A percentile compares a stretch with the other conserved stretches of the same genome.
phyloP scores from a whole-genome alignment of 192 early-diverging fungal genomes.

The Coemansia sp. region DNA sequence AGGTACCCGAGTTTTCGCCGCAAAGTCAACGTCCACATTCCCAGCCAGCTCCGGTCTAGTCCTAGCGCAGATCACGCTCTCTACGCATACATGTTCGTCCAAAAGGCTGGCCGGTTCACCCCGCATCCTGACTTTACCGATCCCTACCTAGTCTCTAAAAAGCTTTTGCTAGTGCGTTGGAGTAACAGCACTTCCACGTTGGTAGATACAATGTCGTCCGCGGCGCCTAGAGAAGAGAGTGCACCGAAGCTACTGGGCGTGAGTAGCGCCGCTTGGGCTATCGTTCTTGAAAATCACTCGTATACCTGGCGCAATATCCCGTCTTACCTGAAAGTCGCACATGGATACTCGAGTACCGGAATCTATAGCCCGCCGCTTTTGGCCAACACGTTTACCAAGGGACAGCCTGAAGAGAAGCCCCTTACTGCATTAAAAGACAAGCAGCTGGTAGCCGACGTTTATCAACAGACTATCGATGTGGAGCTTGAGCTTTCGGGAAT shows the following conservation, averaged over 20 bases:
- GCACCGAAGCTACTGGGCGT: conserved; percentile 1
- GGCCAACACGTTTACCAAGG: conserved; percentile 12
- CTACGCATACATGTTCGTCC: conserved; percentile 19
- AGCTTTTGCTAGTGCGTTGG: conserved; percentile 1
- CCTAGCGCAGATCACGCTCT: not conserved
- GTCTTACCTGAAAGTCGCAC: not conserved
- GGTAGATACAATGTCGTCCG: not conserved
- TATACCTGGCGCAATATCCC: conserved; percentile 1
- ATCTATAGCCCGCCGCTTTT: conserved; percentile 11
- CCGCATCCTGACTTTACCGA: conserved; percentile 17
- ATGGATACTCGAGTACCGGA: not conserved
- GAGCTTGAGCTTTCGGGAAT: conserved; percentile 19
- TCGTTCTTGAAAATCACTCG: conserved; percentile 18
- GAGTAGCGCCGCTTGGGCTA: conserved; percentile 14
- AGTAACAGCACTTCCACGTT: not conserved
- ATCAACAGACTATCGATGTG: conserved; percentile 13
- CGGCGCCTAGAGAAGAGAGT: no score
- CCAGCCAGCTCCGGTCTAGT: not conserved
- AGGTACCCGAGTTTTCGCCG: conserved; percentile 9
- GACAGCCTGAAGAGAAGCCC: not conserved
- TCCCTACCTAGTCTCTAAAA: not conserved
- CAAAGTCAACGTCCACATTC: conserved; percentile 4
- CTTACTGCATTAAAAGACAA: not conserved
- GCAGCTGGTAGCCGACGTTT: conserved; percentile 6
- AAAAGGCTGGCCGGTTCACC: conserved; percentile 2